Evolutionary conservation across 495 filamentous ascomycete species (phyloP).

Genomic region (Choiromyces venosus): DNA sequence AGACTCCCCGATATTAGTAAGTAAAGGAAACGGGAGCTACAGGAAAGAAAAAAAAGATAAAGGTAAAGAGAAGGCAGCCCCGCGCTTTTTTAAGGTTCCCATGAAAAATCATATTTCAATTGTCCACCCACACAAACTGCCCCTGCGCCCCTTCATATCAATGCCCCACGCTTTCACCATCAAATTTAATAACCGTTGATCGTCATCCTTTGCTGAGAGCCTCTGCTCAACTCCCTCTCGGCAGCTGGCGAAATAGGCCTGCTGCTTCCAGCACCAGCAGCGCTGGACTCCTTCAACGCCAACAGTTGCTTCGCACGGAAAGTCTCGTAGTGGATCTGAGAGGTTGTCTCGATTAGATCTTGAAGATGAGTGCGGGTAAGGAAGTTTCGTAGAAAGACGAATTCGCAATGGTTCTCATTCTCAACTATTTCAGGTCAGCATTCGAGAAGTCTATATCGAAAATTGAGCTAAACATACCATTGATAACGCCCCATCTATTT

Average conservation of each 20-base stretch:
- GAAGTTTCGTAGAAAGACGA: constrained; percentile 96
- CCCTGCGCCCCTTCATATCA: background rate
- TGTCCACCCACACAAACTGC: background rate
- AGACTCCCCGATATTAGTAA: background rate
- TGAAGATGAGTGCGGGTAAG: constrained; percentile 96
- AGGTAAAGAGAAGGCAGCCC: background rate
- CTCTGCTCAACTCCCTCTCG: constrained; percentile 90
- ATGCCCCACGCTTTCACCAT: background rate
- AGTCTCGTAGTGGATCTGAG: constrained; percentile 99
- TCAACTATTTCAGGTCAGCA: constrained; percentile 56
- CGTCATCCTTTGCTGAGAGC: constrained; percentile 91
- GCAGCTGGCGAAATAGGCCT: constrained; percentile 91
- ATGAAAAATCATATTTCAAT: background rate
- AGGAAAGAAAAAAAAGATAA: background rate
- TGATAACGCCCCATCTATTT: constrained; percentile 99
- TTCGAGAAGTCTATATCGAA: background rate
- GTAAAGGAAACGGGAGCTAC: background rate
- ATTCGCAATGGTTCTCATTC: constrained; percentile 99
- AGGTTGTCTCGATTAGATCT: constrained; percentile 99
- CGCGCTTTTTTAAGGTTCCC: background rate
- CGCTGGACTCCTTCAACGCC: constrained; percentile 95
- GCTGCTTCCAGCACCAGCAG: constrained; percentile 68
- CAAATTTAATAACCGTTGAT: constrained; percentile 67
- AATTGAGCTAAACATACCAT: constrained; percentile 44
- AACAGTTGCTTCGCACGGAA: constrained; percentile 99